Conservation (phyloP, 768 basidiomycete genomes). For the Tulasnella sp. region DNA sequence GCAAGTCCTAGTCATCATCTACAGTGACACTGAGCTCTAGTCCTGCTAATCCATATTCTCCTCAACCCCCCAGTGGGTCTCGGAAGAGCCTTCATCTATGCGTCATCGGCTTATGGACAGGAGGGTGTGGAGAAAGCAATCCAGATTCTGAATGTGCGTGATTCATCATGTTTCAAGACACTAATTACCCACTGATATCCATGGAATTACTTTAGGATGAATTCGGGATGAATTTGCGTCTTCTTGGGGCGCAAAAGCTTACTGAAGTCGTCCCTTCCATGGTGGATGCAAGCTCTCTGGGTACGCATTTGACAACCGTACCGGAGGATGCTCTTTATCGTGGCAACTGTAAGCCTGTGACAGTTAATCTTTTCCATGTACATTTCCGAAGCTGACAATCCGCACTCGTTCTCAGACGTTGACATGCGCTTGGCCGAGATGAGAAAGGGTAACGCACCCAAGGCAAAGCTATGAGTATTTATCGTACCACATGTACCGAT, state of each 20-base stretch:
- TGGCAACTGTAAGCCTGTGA: constrained; percentile 66
- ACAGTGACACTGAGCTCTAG: too few species aligned
- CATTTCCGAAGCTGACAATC: too few species aligned
- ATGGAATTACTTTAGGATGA: constrained; percentile 53
- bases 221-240: constrained; percentile 95
- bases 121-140: constrained; percentile 68
- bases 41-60: neutral
- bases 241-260: constrained; percentile 74
- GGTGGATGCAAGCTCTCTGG: constrained; percentile 74
- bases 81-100: constrained; percentile 79
- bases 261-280: constrained; percentile 75
- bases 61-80: constrained; percentile 46
- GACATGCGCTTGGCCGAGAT: too few species aligned
- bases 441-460: too few species aligned
- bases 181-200: too few species aligned
- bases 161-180: neutral
- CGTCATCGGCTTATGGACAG: constrained; percentile 78
- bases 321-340: constrained; percentile 70
- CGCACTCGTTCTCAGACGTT: too few species aligned
- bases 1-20: constrained; percentile 7
- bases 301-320: constrained; percentile 52
- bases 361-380: too few species aligned
- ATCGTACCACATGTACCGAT: too few species aligned
- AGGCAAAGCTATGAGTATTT: too few species aligned
- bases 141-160: constrained; percentile 58